Base-by-base conservation (phyloP, 2,329 filamentous ascomycete genomes). In the Aspergillus neotritici region DNA sequence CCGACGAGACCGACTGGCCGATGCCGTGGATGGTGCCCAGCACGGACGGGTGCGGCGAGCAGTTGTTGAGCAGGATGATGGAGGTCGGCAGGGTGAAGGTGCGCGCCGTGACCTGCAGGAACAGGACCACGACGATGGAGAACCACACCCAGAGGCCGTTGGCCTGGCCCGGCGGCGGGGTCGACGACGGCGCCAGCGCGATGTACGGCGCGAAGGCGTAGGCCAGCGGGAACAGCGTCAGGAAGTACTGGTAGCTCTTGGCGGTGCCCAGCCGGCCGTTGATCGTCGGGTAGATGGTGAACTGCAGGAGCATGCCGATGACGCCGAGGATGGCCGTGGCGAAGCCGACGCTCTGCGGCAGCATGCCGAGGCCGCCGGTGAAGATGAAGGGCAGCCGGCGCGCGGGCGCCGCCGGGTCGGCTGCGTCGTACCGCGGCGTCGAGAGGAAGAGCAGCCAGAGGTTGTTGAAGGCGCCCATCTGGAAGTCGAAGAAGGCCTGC, bases 381-480 rank as follows among this genome's bases (percentile, higher is more conserved):
- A 85, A 88, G 50, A 75, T 52, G 47, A 71, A 69, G 0, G 81
- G 80, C 1, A 79, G 67, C 46, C 39, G 64, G 48, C 55, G 68
- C 41, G 75, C 67, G 49, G 71, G 60, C 14, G 60, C 58, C 11
- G 59, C 53, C 9, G 70, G 65, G 66, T 67, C 63, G 34, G 60
- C 56, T 11, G 57, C 31, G 33, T 67, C 63, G 42, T 66, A 80
- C 6, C 83, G 82, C 0, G 84, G 82, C 0, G 84, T 86, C 1
- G 85, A 87, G 34, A 89, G 76, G 67, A 89, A 89, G 36, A 87
- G 76, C 38, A 85, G 82, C 82, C 84, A 88, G 15, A 89, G 75
- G 13, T 83, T 82, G 60, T 86, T 83, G 69, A 88, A 89, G 21
- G 84, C 84, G 48, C 67, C 67, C 64, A 88, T 75, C 64, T 87